Evolutionary conservation across 805 yeast species (phyloP).

Genomic region (Hyphopichia homilentoma): DNA sequence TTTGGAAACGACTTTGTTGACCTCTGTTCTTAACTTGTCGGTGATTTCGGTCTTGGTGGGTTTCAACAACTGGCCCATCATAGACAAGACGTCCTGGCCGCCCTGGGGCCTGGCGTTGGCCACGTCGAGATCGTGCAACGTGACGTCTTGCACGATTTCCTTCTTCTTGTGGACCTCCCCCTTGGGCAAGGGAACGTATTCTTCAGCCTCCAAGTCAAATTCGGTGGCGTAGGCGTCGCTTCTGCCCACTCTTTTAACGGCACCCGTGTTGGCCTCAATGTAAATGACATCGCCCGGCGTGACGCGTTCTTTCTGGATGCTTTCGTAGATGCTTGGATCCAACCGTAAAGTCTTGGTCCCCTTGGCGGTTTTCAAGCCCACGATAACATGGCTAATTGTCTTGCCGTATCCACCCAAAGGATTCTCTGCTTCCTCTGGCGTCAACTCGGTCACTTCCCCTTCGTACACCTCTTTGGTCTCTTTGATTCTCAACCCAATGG

Average conservation of each 20-base stretch:
- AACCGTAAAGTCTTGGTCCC: conserved; percentile 86
- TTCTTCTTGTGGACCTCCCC: conserved; percentile 98
- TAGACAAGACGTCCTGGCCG: conserved; percentile 91
- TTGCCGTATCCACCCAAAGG: conserved; percentile 98
- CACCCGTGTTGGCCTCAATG: conserved; percentile 96
- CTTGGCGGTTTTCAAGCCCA: conserved; percentile 88
- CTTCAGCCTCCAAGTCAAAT: conserved; percentile 97
- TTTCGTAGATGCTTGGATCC: conserved; percentile 90
- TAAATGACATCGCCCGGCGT: conserved; percentile 95
- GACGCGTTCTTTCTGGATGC: conserved; percentile 92
- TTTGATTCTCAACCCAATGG: conserved; percentile 92
- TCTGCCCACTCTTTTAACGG: conserved; percentile 95
- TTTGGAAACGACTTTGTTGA: conserved; percentile 91
- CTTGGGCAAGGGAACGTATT: conserved; percentile 96
- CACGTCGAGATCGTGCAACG: conserved; percentile 92
- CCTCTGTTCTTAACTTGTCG: conserved; percentile 89
- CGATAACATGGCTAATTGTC: conserved; percentile 89
- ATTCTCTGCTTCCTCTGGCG: conserved; percentile 94
- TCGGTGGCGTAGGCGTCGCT: conserved; percentile 99
- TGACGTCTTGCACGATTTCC: conserved; percentile 96
- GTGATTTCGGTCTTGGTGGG: conserved; percentile 97
- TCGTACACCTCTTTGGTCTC: conserved; percentile 97
- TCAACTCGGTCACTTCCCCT: conserved; percentile 94
- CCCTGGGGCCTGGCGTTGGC: conserved; percentile 97
- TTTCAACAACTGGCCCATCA: conserved; percentile 96